Evolutionary conservation across 2,329 filamentous ascomycete genomes (phyloP).

Genomic region (Cercospora brassicicola): DNA sequence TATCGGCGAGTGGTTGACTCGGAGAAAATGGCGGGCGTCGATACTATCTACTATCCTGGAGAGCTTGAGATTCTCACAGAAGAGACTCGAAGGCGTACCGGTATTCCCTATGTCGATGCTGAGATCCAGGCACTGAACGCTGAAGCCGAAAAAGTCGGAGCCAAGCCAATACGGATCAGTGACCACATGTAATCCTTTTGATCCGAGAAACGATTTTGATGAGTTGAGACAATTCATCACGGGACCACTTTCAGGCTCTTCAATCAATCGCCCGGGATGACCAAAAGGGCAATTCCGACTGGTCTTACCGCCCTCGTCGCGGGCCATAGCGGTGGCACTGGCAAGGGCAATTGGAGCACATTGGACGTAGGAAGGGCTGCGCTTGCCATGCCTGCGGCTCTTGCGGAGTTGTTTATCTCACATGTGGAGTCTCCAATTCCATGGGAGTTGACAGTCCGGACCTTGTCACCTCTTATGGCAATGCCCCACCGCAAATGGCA

Average conservation of each 20-base stretch:
- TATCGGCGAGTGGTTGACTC: conserved; percentile 55
- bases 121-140: conserved; percentile 53
- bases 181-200: neutral
- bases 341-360: neutral
- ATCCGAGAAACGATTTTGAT: neutral
- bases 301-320: neutral
- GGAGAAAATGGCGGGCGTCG: conserved; percentile 56
- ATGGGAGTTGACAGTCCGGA: neutral
- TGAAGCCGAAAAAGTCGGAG: conserved; percentile 51
- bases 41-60: conserved; percentile 59
- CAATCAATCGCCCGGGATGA: neutral
- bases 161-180: conserved; percentile 14
- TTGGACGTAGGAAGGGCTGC: neutral
- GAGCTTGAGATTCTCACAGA: conserved; percentile 56
- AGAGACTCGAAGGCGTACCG: conserved; percentile 44
- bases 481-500: neutral
- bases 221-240: neutral
- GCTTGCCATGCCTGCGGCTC: neutral
- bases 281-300: neutral
- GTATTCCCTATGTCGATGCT: conserved; percentile 52
- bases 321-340: neutral
- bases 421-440: neutral
- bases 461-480: neutral
- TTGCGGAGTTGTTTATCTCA: neutral
- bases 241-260: neutral